Evolutionary conservation across 2,329 filamentous ascomycete species (phyloP), one percentile per base, ranked within the genome.

Genomic region (Tolypocladium tropicale): DNA sequence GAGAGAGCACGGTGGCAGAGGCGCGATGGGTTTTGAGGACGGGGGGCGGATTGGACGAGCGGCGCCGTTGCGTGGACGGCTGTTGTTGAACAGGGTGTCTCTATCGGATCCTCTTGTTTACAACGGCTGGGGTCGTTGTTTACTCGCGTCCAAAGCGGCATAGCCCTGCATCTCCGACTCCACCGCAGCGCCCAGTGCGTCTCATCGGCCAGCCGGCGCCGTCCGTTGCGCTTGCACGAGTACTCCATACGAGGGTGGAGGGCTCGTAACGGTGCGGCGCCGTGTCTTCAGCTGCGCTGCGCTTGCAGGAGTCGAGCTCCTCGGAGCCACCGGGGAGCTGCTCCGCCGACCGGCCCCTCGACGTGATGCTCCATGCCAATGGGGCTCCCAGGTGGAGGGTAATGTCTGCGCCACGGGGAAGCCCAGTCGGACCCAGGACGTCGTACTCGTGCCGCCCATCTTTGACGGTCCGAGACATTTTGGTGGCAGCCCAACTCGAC

Each of bases 11-110:
- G 58, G 59, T 61, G 60, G 64, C 63, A 67, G 67, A 68, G 62
- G 67, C 63, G 63, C 65, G 64, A 64, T 65, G 67, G 69, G 64
- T 73, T 74, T 72, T 73, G 71, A 73, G 65, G 69, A 66, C 65
- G 65, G 67, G 59, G 67, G 64, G 63, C 60, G 63, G 67, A 66
- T 67, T 63, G 65, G 65, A 65, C 57, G 52, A 61, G 53, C 48
- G 39, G 46, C 56, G 56, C 56, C 53, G 54, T 57, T 55, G 55
- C 53, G 25, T 36, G 33, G 34, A 56, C 58, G 12, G 43, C 4
- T 30, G 56, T 55, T 57, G 53, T 55, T 59, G 51, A 57, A 59
- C 56, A 66, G 65, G 62, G 66, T 60, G 62, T 60, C 43, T 58
- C 56, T 63, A 64, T 64, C 23, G 58, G 58, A 32, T 54, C 49